Base-by-base conservation (phyloP, 2,329 filamentous ascomycete genomes). In the Chalaropsis thielavioides region DNA sequence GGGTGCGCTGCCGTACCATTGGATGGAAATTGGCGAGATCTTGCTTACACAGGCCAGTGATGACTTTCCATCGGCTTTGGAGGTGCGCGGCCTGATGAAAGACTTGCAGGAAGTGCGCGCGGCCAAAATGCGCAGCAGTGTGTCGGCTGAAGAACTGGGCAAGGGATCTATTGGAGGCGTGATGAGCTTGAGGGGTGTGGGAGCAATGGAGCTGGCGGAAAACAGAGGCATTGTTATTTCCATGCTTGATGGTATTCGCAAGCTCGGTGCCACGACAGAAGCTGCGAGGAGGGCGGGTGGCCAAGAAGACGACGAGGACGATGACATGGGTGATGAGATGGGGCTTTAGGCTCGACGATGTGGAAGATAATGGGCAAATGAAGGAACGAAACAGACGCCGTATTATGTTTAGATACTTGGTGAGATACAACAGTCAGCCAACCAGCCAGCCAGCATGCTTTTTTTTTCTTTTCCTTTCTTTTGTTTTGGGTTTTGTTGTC, bases 171-270 rank as follows among this genome's bases (percentile, higher is more conserved):
- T 84, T 2, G 85, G 86, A 24, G 85, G 92, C n/a, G 83, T 90
- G 65, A 81, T 88, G 72, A 82, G 78, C 65, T 69, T 87, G 65
- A 74, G 80, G 1, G 92, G 92, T 24, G 88, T 97, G 0, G 94
- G 94, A 1, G 89, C 89, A 1, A 91, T 97, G 87, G 94, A 99
- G 77, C 79, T 97, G 60, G 87, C 89, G 0, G 92, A 97, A 77
- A 89, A 86, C 64, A 82, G 92, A 70, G 86, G 85, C 0, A 95
- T 96, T 72, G 84, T 97, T 68, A 80, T 84, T 1, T 89, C 89
- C 0, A 90, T 96, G 1, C 86, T 97, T 68, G 92, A 97, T 73
- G 90, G 89, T 3, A 79, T 97, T 70, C 83, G 91, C 71, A 92
- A 85, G 77, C 83, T 97, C 62, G 90, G 90, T 10, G 85, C 87